Evolutionary conservation across 371 early-diverging fungal species (phyloP), one percentile per base, ranked within the genome.

Genomic region (Saksenaea oblongispora): DNA sequence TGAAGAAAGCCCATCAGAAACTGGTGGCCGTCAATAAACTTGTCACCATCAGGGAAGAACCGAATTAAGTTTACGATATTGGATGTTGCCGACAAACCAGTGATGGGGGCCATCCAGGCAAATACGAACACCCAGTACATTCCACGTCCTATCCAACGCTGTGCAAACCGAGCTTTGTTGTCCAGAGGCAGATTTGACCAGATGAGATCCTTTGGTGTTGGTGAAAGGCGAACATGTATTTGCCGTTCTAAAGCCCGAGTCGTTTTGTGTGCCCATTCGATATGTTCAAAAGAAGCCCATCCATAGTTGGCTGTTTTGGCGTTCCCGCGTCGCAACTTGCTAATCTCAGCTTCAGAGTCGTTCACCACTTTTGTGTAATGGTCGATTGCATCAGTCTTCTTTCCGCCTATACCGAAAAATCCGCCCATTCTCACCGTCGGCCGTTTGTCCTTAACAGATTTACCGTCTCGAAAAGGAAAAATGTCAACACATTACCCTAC

Each of bases 131-230:
- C 78, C 26, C 85, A 67, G 34, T 87, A 88, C 10, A 91, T 44
- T 1, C 72, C 64, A 3, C 86, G 76, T 3, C 88, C 89, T 9
- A 84, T 67, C 78, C 89, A 71, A 39, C 83, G 74, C 15, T 91
- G 84, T 1, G 82, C 66, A 34, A 71, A 64, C 9, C 88, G 82
- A 17, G 80, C 74, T 35, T 79, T 74, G 3, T 79, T 71, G 11
- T 83, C 72, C 73, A 92, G 67, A 17, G 87, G 86, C 51, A 90
- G 76, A 66, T 93, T 94, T 27, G 86, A 76, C 95, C 95, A 95
- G 37, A 93, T 84, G 34, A 95, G 78, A 70, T 94, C 91, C 34
- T 84, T 78, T 39, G 93, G 91, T 14, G 86, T 75, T n/a, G 95
- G 94, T 17, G 90, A 83, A 7, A 87, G 66, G 18, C 80, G 78